These are phyloP conservation scores for Fusarium verticillioides DNA, from an alignment of 2,329 filamentous ascomycete genomes.

Conservation along the genomic window DNA sequence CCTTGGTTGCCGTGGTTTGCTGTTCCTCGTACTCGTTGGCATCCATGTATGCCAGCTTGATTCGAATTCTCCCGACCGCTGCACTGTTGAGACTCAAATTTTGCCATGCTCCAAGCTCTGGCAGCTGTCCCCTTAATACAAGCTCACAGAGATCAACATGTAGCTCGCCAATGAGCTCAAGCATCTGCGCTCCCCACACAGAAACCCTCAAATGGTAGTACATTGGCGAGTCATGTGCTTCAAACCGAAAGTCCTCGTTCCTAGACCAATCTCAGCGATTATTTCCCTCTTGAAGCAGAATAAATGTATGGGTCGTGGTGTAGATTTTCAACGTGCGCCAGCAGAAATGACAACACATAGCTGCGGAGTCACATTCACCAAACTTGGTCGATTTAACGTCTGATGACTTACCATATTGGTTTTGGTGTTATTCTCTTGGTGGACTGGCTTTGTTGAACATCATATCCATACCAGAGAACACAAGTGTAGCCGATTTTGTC, in stretches of 20 bases:
- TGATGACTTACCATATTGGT: constrained; percentile 42
- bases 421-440: constrained; percentile 34
- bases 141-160: constrained; percentile 41
- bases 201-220: constrained; percentile 42
- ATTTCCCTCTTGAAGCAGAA: constrained; percentile 10
- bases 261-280: constrained; percentile 34
- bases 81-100: constrained; percentile 31
- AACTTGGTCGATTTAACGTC: constrained; percentile 1
- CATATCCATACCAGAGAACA: constrained; percentile 43
- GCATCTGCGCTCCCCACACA: constrained; percentile 43
- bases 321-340: neutral
- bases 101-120: constrained; percentile 39
- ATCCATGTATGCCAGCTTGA: constrained; percentile 36
- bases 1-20: constrained; percentile 32
- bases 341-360: constrained; percentile 10
- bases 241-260: constrained; percentile 43
- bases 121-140: constrained; percentile 30
- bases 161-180: constrained; percentile 42
- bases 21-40: constrained; percentile 35
- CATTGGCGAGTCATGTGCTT: constrained; percentile 43
- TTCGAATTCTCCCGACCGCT: constrained; percentile 32
- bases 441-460: constrained; percentile 39
- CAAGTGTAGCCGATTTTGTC: constrained; percentile 38
- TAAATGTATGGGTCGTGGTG: constrained; percentile 10
- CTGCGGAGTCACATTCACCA: constrained; percentile 10